Percentiles rank a stretch among this genome's conserved stretches.
These are phyloP conservation scores for Phytophthora agathidicida DNA, from an alignment of 352 stramenopile species.

Conservation along the genomic window DNA sequence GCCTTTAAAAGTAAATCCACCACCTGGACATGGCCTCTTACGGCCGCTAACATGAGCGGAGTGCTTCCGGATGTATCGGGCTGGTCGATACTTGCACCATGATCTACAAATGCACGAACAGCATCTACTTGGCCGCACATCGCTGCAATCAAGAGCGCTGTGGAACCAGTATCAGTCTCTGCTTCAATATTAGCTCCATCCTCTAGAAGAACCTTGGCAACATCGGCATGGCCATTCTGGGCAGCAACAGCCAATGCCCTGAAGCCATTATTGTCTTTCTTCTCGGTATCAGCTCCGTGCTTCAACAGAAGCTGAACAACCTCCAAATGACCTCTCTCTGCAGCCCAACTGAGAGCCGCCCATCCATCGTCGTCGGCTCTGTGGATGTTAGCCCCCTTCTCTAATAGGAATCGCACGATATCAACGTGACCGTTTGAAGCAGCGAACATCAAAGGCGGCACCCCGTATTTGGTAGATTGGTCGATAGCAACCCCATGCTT, in stretches of 20 bases:
- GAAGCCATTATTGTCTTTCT: background rate
- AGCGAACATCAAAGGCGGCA: background rate
- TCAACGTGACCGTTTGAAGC: background rate
- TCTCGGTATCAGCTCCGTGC: background rate
- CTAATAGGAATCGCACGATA: background rate
- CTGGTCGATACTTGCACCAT: background rate
- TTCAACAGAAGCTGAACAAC: background rate
- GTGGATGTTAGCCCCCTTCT: background rate
- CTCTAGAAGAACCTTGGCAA: background rate
- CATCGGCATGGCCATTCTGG: background rate
- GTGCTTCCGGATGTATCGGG: constrained; percentile 6
- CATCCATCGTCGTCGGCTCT: background rate
- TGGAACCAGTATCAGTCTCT: background rate
- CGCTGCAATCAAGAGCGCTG: background rate
- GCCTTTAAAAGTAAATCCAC: constrained; percentile 4
- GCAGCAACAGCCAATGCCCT: background rate
- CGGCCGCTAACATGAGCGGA: constrained; percentile 8
- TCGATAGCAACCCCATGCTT: constrained; percentile 1
- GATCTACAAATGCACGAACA: background rate
- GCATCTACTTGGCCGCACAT: background rate
- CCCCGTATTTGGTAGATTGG: background rate
- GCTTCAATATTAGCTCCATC: background rate
- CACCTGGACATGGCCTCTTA: background rate
- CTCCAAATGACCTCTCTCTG: background rate
- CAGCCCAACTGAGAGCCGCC: constrained; percentile 1